Base-by-base conservation (phyloP, 2,329 filamentous ascomycete species). In the Colletotrichum agaves region DNA sequence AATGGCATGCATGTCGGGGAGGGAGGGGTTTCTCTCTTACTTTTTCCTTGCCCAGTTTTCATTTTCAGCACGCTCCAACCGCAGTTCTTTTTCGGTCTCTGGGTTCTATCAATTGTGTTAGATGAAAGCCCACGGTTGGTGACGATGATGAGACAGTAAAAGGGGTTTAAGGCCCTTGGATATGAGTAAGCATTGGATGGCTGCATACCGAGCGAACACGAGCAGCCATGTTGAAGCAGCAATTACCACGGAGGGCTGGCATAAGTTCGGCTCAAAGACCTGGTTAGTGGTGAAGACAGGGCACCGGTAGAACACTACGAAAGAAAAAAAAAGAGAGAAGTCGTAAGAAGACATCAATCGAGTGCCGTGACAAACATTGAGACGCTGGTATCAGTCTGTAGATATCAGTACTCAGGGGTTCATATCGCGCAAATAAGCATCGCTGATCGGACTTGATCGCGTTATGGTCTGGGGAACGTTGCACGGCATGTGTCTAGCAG, bases 1-100 rank as follows among this genome's bases (percentile, higher is more conserved):
- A 60, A 65, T 68, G 65, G 65, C 65, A 68, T 68, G 65, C 65
- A 65, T 60, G 53, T 67, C 19, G 65, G 65, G 60, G 65, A 15
- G 65, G 65, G 60, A 61, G 65, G 59, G 53, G 27, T 27, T 27
- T 27, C 27, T 27, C 2, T 2, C 23, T 68, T 61, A 46, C 23
- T 55, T 27, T 46, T n/a, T 61, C 39, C 56, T 63, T 37, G 12
- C 6, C 27, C 27, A 11, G 12, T 56, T 12, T 44, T 17, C 23
- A 27, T 6, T 27, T 35, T 23, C 46, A 61, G 35, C 35, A 50
- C 60, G 47, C 53, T 64, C 39, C 35, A 27, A 37, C 53, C 33
- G 35, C 41, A 41, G 17, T 67, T 60, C 27, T 5, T 21, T 21
- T 46, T 39, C 15, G 41, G 6, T 35, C 35, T 46, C 6, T n/a